Conservation (phyloP, 1,139 yeast genomes). For the Wickerhamiella infanticola region DNA sequence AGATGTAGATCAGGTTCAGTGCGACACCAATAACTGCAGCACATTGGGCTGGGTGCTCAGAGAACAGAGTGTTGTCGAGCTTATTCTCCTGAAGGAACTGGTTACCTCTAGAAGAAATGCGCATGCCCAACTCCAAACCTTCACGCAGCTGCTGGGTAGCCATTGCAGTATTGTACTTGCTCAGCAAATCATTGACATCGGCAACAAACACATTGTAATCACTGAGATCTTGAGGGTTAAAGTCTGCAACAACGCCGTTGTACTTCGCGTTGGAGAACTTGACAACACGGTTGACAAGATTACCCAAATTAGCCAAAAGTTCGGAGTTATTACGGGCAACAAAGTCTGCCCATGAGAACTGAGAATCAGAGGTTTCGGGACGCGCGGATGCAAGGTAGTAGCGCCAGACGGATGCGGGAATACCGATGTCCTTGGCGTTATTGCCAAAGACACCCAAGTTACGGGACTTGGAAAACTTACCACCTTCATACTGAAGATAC, state of each 20-base stretch:
- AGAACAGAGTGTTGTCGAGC: conserved; percentile 72
- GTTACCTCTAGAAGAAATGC: conserved; percentile 84
- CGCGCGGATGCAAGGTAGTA: conserved; percentile 83
- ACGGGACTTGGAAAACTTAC: conserved; percentile 92
- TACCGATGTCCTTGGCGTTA: conserved; percentile 86
- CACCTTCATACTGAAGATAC: conserved; percentile 92
- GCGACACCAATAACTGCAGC: conserved; percentile 93
- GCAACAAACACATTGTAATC: conserved; percentile 34
- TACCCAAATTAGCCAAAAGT: conserved; percentile 88
- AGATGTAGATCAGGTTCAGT: conserved; percentile 69
- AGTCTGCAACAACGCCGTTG: conserved; percentile 71
- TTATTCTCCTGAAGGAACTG: conserved; percentile 90
- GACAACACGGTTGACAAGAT: conserved; percentile 84
- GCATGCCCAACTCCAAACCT: conserved; percentile 86
- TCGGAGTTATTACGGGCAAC: conserved; percentile 88
- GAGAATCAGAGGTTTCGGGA: conserved; percentile 92
- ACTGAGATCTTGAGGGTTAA: conserved; percentile 22
- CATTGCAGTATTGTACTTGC: conserved; percentile 51
- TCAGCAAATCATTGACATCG: conserved; percentile 49
- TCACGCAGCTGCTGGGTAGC: conserved; percentile 70
- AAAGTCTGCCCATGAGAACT: conserved; percentile 93
- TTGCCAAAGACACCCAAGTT: conserved; percentile 97
- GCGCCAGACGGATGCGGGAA: conserved; percentile 92
- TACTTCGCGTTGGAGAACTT: conserved; percentile 85
- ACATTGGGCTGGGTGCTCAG: conserved; percentile 59